Evolutionary conservation across 768 basidiomycete genomes (phyloP).

Genomic region (Boletus reticuloceps): DNA sequence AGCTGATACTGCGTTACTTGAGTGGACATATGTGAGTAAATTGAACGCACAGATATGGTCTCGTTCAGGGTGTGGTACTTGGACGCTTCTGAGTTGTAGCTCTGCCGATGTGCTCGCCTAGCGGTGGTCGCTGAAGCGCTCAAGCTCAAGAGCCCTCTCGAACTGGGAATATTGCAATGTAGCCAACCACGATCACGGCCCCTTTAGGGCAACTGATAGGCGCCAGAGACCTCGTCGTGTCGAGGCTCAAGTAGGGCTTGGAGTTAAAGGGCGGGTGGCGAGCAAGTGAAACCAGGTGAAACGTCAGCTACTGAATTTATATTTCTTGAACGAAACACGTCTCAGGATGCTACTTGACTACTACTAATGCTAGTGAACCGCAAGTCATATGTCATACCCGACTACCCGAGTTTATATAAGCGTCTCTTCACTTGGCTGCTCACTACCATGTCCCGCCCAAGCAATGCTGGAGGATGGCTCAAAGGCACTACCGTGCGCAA

Average conservation of each 20-base stretch:
- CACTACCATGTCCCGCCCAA: slow-evolving; percentile 32
- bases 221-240: neutral
- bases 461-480: slow-evolving; percentile 47
- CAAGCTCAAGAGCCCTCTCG: slow-evolving; percentile 1
- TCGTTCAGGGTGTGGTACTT: slow-evolving; percentile 9
- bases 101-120: neutral
- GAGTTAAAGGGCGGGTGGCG: neutral
- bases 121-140: slow-evolving; percentile 9
- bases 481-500: slow-evolving; percentile 77
- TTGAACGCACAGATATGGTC: slow-evolving; percentile 12
- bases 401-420: slow-evolving; percentile 12
- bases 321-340: slow-evolving; percentile 11
- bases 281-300: neutral
- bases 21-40: neutral
- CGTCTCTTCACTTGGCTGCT: neutral
- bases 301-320: neutral
- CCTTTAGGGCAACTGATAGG: neutral
- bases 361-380: too few relatives aligned
- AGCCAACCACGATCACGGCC: neutral
- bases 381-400: neutral
- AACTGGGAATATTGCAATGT: slow-evolving; percentile 13
- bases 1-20: slow-evolving; percentile 1
- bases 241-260: too few relatives aligned
- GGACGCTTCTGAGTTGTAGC: neutral
- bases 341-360: neutral